phyloP scores from a whole-genome alignment of 345 rosid genomes.

The thale cress (Arabidopsis thaliana) region DNA sequence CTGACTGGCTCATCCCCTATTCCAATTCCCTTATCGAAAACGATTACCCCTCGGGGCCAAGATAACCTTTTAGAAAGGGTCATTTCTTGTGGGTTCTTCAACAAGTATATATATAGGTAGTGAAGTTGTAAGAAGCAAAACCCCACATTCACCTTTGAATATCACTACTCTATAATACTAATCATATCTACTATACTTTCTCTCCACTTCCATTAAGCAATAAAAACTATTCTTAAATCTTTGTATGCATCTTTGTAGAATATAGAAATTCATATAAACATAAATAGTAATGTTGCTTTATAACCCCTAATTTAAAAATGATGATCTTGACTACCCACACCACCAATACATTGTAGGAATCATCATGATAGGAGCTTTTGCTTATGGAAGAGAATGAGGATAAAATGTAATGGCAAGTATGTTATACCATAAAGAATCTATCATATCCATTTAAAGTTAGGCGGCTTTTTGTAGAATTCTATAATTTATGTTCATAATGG shows the following conservation, averaged over 20 bases:
- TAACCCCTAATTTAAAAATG: too few species aligned
- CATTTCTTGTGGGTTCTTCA: background rate
- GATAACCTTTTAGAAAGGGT: slow-evolving; percentile 50
- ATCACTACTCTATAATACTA: background rate
- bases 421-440: too few species aligned
- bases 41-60: slow-evolving; percentile 83
- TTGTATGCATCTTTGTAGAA: too few species aligned
- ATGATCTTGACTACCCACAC: too few species aligned
- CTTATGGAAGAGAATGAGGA: too few species aligned
- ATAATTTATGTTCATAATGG: too few species aligned
- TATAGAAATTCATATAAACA: too few species aligned
- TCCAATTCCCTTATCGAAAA: slow-evolving; percentile 68
- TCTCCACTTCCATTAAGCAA: background rate
- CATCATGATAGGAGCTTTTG: background rate
- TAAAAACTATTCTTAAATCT: background rate
- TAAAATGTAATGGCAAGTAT: too few species aligned
- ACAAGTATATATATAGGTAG: background rate
- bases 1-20: slow-evolving; percentile 60
- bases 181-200: background rate
- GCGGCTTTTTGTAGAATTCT: too few species aligned
- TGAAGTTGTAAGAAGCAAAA: background rate
- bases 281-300: too few species aligned
- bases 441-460: too few species aligned
- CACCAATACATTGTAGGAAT: background rate
- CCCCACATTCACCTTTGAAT: background rate